A percentile compares a stretch with the other conserved stretches of the same genome.
Conservation (phyloP, 306 rosid genomes). For the Prunus armeniaca region DNA sequence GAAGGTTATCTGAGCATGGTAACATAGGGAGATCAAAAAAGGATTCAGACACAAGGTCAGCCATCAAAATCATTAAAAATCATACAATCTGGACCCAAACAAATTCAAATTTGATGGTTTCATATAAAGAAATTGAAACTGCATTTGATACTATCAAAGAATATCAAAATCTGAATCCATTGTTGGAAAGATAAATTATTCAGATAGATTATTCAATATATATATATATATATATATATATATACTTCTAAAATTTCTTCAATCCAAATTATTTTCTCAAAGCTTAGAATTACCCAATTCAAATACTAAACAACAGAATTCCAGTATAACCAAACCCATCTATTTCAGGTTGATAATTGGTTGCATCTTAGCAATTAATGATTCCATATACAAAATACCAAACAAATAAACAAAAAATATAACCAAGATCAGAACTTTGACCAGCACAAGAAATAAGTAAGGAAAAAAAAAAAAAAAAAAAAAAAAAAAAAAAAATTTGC, state of each 20-base stretch:
- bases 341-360: not conserved
- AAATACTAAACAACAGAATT: not conserved
- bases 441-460: not conserved
- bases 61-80: not conserved
- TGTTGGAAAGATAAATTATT: not conserved
- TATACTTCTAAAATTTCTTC: not conserved
- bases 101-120: not conserved
- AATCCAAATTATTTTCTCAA: not conserved
- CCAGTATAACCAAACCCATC: not conserved
- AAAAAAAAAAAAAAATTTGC: not conserved
- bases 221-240: too few relatives aligned
- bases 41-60: not conserved
- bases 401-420: not conserved
- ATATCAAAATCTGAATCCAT: not conserved
- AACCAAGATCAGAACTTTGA: not conserved
- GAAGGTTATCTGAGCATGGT: not conserved
- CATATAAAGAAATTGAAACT: not conserved
- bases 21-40: not conserved
- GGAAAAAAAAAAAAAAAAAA: too few relatives aligned
- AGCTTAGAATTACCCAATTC: not conserved
- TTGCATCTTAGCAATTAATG: not conserved
- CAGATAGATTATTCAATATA: not conserved
- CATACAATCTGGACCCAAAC: not conserved
- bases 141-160: not conserved
- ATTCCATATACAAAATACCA: not conserved